Base-by-base conservation (phyloP, 371 early-diverging fungal genomes). In the Mortierella sp. region DNA sequence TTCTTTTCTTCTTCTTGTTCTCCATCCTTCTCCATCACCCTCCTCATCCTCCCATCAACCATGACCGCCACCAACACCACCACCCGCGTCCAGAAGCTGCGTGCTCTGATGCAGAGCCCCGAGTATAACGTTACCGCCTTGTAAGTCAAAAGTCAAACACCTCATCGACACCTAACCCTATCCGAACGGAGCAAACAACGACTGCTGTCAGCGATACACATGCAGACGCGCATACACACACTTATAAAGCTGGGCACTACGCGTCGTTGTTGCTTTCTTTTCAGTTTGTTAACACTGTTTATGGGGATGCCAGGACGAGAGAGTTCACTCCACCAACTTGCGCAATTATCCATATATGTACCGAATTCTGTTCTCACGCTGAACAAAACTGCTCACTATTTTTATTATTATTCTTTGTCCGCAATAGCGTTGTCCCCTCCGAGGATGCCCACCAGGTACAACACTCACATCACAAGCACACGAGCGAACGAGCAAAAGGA, bases 401-500 rank as follows among this genome's bases (percentile, higher is more conserved):
- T 28, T 65, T 7, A 4, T 10, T 58, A 14, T 26, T 57, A 57
- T 57, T 54, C 34, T 42, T 68, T 50, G 34, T 28, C 57, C 34
- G 58, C 11, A 74, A 50, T 80, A 93, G 96, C 88, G 92, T 98
- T 75, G 92, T 98, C 47, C 99, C 99, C 68, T 93, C 95, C 74
- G 99, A 97, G 86, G 98, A 98, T 89, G 97, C 98, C 34, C 98
- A 99, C 88, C 97, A 98, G 93, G 97, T 96, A 88, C 72, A 63
- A 24, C 13, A 31, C 60, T 14, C 14, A 14, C 60, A 4, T 14
- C 8, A 21, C 60, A 14, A 14, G 31, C 60, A 60, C 65, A 38
- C 38, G 16, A 31, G 21, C 16, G 16, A 28, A 31, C 34, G 13
- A 26, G 31, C 26, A 9, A 38, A 38, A 65, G 38, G 31, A 65